These are phyloP conservation scores for Rhodamnia argentea DNA, from an alignment of 345 rosid genomes.

Conservation along the genomic window DNA sequence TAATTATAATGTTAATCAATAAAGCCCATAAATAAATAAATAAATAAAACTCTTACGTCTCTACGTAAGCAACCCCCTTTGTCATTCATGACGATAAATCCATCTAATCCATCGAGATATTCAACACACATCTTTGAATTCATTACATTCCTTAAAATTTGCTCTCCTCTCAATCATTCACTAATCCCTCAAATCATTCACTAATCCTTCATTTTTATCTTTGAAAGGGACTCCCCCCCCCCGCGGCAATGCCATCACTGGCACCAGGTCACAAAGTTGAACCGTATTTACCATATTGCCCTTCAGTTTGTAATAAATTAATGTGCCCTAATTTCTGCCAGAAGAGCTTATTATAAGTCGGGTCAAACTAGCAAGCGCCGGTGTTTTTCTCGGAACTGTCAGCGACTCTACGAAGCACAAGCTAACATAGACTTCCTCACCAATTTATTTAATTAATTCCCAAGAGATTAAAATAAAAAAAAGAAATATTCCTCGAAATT, in stretches of 20 bases:
- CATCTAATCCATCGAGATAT: rapidly evolving
- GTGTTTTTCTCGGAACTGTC: not conserved
- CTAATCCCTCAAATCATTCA: not conserved
- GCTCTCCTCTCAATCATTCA: too few relatives aligned
- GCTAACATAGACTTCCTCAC: not conserved
- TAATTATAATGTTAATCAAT: too few relatives aligned
- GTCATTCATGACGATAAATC: rapidly evolving
- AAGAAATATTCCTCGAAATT: not conserved
- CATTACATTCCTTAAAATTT: not conserved
- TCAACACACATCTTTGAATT: not conserved
- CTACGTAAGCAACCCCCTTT: rapidly evolving
- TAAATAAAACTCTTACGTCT: not conserved
- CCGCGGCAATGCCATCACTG: too few relatives aligned
- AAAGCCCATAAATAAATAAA: too few relatives aligned
- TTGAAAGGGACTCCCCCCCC: too few relatives aligned
- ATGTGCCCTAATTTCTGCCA: not conserved
- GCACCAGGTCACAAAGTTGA: not conserved
- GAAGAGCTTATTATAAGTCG: not conserved
- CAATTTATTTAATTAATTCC: not conserved
- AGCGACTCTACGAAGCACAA: not conserved
- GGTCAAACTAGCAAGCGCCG: not conserved
- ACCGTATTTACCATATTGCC: not conserved
- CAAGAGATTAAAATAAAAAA: not conserved
- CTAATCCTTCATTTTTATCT: not conserved
- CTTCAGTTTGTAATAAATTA: not conserved